Conservation (phyloP, 1,284 basidiomycete species). For the Lentinula novae-zelandiae region DNA sequence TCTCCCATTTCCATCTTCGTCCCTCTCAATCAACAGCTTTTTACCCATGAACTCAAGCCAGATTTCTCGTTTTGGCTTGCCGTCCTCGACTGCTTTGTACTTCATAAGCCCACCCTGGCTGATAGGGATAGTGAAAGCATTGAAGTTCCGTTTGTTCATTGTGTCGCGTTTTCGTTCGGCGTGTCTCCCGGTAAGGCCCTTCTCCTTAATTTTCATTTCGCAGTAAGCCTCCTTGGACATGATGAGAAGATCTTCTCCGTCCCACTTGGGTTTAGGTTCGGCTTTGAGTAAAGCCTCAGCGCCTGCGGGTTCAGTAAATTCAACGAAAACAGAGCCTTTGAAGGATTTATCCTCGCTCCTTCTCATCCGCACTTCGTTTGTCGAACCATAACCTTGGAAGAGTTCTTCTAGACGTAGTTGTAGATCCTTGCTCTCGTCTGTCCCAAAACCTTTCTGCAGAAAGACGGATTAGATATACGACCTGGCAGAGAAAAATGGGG, state of each 20-base stretch:
- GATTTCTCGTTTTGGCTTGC: constrained; percentile 47
- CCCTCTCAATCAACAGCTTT: constrained; percentile 61
- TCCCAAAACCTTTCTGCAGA: constrained; percentile 84
- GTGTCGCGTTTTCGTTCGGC: constrained; percentile 55
- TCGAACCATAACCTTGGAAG: constrained; percentile 79
- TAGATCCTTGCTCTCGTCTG: constrained; percentile 61
- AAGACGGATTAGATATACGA: constrained; percentile 1
- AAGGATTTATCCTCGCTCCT: constrained; percentile 76
- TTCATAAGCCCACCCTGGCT: constrained; percentile 14
- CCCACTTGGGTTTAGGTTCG: constrained; percentile 77
- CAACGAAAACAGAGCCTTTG: constrained; percentile 92
- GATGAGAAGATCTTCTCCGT: constrained; percentile 70
- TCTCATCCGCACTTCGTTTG: constrained; percentile 87
- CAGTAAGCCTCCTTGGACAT: constrained; percentile 96
- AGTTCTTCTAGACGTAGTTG: constrained; percentile 82
- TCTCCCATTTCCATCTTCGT: constrained; percentile 57
- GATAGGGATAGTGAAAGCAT: constrained; percentile 63
- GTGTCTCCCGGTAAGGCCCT: constrained; percentile 74
- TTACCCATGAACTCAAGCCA: constrained; percentile 69
- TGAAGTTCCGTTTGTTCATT: constrained; percentile 62
- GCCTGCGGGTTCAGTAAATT: constrained; percentile 76
- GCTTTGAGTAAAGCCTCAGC: constrained; percentile 77
- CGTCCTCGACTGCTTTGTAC: background rate
- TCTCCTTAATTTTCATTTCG: constrained; percentile 97
- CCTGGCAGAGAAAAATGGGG: background rate